Base-by-base conservation (phyloP, 495 filamentous ascomycete species). In the Geoglossum glabrum region DNA sequence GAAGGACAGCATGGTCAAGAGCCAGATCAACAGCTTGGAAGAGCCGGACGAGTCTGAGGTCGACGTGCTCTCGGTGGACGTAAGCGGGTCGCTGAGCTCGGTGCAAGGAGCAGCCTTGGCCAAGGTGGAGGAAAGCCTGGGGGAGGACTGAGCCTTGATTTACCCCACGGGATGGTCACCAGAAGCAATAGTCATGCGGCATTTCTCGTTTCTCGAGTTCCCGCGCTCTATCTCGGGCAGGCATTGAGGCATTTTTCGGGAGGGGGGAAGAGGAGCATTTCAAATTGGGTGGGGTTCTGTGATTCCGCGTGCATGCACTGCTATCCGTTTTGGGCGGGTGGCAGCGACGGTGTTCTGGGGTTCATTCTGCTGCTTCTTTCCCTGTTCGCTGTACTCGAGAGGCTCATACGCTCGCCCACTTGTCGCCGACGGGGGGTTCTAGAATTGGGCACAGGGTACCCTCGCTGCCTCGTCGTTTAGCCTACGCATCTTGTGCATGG, bases 1-100 rank as follows among this genome's bases (percentile, higher is more conserved):
- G 92, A 93, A 94, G 68, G 85, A 86, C 60, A 79, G 81, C 56
- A 99, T 99, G 93, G 89, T 99, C n/a, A 83, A 84, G 57, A 90
- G 85, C 66, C 93, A 99, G 66, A 82, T 96, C 62, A 76, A 81
- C 58, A 81, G 79, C 54, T 76, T 99, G 19, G 89, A 99, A 69
- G 80, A 84, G 64, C 93, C 93, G 0, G 77, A 73, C 49, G 38
- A 73, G 58, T 79, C 81, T 34, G 93, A 99, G 72, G 78, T 75
- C 64, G 92, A 98, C 70, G 86, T 89, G 59, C 76, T 95, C 54
- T 81, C 77, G 50, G 75, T 98, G 47, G 85, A 95, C 70, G 90
- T 92, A 40, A 77, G 77, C 61, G 79, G 74, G 0, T 69, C 78
- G 11, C 68, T 76, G 59, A 78, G 77, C 25, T 74, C 80, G 50